Conservation (phyloP, 1,284 basidiomycete species). For the Ustanciosporium gigantosporum region DNA sequence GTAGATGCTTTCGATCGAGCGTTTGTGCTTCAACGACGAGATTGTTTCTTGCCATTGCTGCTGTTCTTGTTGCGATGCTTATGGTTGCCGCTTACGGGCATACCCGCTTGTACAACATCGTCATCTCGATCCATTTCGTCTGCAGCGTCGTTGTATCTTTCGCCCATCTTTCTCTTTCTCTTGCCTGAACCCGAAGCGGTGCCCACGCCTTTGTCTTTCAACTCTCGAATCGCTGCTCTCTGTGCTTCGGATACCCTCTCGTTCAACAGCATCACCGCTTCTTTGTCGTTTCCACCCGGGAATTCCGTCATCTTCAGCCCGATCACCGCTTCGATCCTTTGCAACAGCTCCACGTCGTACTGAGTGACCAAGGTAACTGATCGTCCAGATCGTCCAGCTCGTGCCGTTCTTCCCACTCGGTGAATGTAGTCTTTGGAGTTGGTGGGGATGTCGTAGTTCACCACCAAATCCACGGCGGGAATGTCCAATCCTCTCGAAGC, state of each 20-base stretch:
- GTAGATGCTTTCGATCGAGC: too few relatives aligned
- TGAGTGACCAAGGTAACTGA: conserved; percentile 95
- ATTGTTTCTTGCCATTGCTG: not conserved
- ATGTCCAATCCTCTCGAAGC: conserved; percentile 93
- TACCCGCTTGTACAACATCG: conserved; percentile 47
- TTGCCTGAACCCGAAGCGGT: conserved; percentile 49
- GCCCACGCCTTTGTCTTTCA: conserved; percentile 54
- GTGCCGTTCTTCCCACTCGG: conserved; percentile 93
- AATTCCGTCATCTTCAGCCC: conserved; percentile 91
- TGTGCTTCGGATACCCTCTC: conserved; percentile 90
- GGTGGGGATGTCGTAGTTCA: conserved; percentile 97
- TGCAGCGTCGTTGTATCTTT: conserved; percentile 7
- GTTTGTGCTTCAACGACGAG: too few relatives aligned
- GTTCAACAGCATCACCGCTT: conserved; percentile 82
- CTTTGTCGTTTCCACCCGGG: conserved; percentile 75
- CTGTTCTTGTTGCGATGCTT: conserved; percentile 14
- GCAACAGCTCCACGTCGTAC: conserved; percentile 95
- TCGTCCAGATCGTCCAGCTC: conserved; percentile 93
- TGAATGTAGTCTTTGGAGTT: conserved; percentile 99
- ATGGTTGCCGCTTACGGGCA: conserved; percentile 24
- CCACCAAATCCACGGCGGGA: conserved; percentile 91
- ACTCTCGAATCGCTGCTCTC: conserved; percentile 77
- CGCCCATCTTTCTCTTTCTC: conserved; percentile 48
- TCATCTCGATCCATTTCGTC: conserved; percentile 60
- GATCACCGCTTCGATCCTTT: conserved; percentile 79